These are phyloP conservation scores for Dictyostelium capitatum DNA, from an alignment of 78 protist genomes.

Conservation along the genomic window DNA sequence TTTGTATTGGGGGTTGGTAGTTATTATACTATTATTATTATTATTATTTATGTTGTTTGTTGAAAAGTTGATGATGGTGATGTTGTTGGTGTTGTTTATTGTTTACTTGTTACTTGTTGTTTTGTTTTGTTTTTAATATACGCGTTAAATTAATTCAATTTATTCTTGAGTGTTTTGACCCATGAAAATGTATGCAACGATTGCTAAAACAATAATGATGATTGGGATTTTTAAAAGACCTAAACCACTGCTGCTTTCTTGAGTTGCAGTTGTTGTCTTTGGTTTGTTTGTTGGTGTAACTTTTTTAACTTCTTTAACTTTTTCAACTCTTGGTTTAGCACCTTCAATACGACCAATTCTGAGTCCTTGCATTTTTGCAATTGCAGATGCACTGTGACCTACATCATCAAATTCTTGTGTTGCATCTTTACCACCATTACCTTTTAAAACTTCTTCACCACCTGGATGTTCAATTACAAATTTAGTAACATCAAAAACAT, in stretches of 20 bases:
- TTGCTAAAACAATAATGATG: conserved; percentile 40
- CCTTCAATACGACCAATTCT: conserved; percentile 69
- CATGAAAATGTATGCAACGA: conserved; percentile 37
- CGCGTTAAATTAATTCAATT: not conserved
- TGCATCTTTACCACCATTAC: conserved; percentile 77
- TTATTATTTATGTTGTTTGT: not conserved
- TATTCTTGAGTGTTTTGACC: not conserved
- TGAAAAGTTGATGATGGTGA: not conserved
- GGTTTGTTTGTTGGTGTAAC: not conserved
- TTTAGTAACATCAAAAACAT: conserved; percentile 88
- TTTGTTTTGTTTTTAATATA: not conserved
- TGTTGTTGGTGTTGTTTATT: not conserved
- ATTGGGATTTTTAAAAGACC: conserved; percentile 65
- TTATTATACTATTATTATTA: not conserved
- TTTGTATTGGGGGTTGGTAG: not conserved
- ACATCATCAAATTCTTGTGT: conserved; percentile 86
- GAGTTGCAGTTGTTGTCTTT: not conserved
- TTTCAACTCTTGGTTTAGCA: conserved; percentile 62
- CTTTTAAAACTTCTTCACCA: conserved; percentile 87
- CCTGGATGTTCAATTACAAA: conserved; percentile 89
- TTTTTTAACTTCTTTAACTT: conserved; percentile 2
- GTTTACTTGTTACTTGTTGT: not conserved
- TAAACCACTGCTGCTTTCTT: conserved; percentile 28
- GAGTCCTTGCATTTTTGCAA: conserved; percentile 51
- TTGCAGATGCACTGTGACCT: conserved; percentile 85